Conservation (phyloP, 495 filamentous ascomycete species). For the Trichoderma virens region DNA sequence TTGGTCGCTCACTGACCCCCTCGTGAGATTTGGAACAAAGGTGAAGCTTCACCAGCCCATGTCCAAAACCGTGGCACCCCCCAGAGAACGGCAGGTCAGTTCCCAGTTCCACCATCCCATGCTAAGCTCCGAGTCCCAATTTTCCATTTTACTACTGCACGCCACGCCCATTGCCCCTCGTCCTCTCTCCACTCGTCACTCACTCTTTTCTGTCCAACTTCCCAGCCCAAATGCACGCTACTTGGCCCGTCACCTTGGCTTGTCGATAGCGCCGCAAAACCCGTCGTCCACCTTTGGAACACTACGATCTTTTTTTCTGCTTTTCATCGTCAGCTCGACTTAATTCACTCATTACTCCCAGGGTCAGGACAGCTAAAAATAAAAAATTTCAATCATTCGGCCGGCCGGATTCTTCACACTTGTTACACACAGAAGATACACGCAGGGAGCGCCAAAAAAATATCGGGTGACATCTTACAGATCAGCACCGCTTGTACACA, state of each 20-base stretch:
- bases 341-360: slow-evolving; percentile 6
- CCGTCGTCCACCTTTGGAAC: neutral
- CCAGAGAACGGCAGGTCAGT: slow-evolving; percentile 7
- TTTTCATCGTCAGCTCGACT: neutral
- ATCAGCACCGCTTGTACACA: neutral
- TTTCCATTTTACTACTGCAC: slow-evolving; percentile 6
- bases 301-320: neutral
- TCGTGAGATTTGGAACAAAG: slow-evolving; percentile 4
- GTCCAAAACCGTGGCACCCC: slow-evolving; percentile 2
- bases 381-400: neutral
- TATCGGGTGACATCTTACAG: slow-evolving; percentile 8
- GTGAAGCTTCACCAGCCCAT: slow-evolving; percentile 7
- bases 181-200: slow-evolving; percentile 8
- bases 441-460: neutral
- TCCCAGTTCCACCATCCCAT: slow-evolving; percentile 4
- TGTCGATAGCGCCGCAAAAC: slow-evolving; percentile 7
- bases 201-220: neutral
- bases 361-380: neutral
- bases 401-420: slow-evolving; percentile 4
- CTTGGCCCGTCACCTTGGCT: slow-evolving; percentile 1
- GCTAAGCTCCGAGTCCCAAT: slow-evolving; percentile 6
- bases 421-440: neutral
- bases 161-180: neutral
- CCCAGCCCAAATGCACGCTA: slow-evolving; percentile 8
- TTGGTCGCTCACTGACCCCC: neutral